phyloP scores from a whole-genome alignment of 306 rosid genomes.

The Pterocarpus macrocarpus region DNA sequence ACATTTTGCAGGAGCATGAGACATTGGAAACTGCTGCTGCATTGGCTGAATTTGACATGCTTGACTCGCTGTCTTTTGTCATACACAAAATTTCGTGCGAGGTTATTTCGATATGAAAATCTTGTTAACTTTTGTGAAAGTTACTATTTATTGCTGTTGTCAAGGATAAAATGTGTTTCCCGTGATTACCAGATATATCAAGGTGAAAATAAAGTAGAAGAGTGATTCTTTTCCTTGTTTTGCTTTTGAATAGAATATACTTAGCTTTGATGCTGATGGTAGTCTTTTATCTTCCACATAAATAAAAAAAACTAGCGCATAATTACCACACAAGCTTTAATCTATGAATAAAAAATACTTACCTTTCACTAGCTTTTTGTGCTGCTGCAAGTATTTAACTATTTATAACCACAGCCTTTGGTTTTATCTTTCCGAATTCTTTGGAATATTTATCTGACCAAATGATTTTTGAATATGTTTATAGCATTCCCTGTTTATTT shows the following conservation, averaged over 20 bases:
- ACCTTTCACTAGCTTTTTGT: slow-evolving; percentile 29
- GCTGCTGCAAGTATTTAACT: slow-evolving; percentile 14
- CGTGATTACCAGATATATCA: not conserved
- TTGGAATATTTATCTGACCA: not conserved
- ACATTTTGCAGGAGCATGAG: slow-evolving; percentile 63
- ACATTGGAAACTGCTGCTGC: slow-evolving; percentile 55
- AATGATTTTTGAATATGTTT: slow-evolving; percentile 9
- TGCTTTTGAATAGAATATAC: slow-evolving; percentile 41
- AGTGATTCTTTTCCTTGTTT: slow-evolving; percentile 34
- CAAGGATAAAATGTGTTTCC: slow-evolving; percentile 23
- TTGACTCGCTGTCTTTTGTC: slow-evolving; percentile 67
- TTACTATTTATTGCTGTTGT: slow-evolving; percentile 10
- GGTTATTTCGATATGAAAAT: slow-evolving; percentile 53
- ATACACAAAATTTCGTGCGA: slow-evolving; percentile 78
- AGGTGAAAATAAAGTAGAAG: not conserved
- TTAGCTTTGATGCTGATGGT: slow-evolving; percentile 30
- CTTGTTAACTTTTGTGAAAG: slow-evolving; percentile 38
- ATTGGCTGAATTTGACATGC: slow-evolving; percentile 57
- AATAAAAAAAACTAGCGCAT: not conserved
- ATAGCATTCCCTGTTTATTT: not conserved
- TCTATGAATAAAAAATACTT: not conserved
- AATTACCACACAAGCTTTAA: not conserved
- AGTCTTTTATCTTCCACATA: not conserved
- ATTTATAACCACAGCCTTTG: not conserved
- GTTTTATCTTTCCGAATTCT: slow-evolving; percentile 26